These are phyloP conservation scores for Blastomyces emzantsi DNA, from an alignment of 2,329 filamentous ascomycete species.

Conservation along the genomic window DNA sequence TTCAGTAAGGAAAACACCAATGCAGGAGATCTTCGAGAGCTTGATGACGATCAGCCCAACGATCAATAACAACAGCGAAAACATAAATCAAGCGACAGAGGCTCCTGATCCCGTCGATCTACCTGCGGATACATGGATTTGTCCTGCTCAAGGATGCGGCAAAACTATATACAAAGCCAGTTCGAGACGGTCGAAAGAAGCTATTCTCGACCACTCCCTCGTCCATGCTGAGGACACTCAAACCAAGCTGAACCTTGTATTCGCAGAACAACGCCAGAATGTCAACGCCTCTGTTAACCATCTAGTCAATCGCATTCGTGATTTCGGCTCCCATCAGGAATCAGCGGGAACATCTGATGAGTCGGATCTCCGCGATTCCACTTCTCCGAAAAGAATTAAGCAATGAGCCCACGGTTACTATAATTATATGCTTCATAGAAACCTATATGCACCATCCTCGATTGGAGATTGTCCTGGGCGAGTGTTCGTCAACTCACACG, in stretches of 20 bases:
- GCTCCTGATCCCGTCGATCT: slow-evolving; percentile 11
- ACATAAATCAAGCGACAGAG: not conserved
- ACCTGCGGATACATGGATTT: slow-evolving; percentile 28
- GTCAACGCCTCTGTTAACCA: slow-evolving; percentile 27
- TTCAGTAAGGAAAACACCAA: slow-evolving; percentile 21
- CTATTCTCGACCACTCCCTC: slow-evolving; percentile 27
- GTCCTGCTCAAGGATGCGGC: slow-evolving; percentile 27
- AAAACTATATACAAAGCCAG: slow-evolving; percentile 26
- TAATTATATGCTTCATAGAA: not conserved
- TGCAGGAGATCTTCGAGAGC: slow-evolving; percentile 20
- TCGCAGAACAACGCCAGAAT: slow-evolving; percentile 30
- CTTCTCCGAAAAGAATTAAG: slow-evolving; percentile 15
- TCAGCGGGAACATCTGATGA: slow-evolving; percentile 11
- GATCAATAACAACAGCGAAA: slow-evolving; percentile 11
- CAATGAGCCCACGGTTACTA: not conserved
- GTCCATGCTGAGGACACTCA: slow-evolving; percentile 30
- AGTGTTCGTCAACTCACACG: not conserved
- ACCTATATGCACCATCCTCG: not conserved
- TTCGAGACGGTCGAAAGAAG: slow-evolving; percentile 26
- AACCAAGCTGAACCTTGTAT: slow-evolving; percentile 29
- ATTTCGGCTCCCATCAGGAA: slow-evolving; percentile 18
- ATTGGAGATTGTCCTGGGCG: no score
- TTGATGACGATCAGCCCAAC: slow-evolving; percentile 19
- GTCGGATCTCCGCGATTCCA: slow-evolving; percentile 14
- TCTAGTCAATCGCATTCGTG: slow-evolving; percentile 26